phyloP scores from a whole-genome alignment of 768 basidiomycete species.

The Calocera cornea region DNA sequence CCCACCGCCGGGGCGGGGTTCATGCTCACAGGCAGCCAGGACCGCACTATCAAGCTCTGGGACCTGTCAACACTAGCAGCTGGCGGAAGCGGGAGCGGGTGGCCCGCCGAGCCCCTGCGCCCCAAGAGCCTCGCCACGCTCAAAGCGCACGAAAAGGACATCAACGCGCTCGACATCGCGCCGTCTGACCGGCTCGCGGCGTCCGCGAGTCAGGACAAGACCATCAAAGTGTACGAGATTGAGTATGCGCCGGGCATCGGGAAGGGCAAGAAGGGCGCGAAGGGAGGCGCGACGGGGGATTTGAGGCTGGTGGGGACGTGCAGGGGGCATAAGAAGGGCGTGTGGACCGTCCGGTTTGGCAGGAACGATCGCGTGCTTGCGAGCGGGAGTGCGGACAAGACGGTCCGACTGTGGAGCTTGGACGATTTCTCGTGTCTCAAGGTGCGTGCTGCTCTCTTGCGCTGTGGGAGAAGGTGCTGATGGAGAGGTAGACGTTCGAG shows the following conservation, averaged over 20 bases:
- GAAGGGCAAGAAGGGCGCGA: constrained; percentile 18
- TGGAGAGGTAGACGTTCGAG: constrained; percentile 65
- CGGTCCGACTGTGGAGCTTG: constrained; percentile 84
- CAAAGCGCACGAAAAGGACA: constrained; percentile 95
- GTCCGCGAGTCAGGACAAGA: constrained; percentile 91
- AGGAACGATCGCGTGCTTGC: constrained; percentile 71
- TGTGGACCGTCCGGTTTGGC: constrained; percentile 89
- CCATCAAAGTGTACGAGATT: constrained; percentile 79
- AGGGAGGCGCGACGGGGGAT: constrained; percentile 44
- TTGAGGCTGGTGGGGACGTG: constrained; percentile 71
- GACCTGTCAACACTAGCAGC: constrained; percentile 40
- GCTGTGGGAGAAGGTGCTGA: background rate
- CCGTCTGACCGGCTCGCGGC: constrained; percentile 80
- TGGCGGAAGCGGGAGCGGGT: constrained; percentile 8
- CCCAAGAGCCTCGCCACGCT: constrained; percentile 71
- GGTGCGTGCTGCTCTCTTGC: constrained; percentile 20
- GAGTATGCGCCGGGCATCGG: constrained; percentile 29
- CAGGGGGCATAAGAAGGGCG: constrained; percentile 91
- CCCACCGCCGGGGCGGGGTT: constrained; percentile 37
- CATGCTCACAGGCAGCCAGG: constrained; percentile 91
- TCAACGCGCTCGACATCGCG: constrained; percentile 87
- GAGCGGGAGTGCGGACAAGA: constrained; percentile 90
- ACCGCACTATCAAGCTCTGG: constrained; percentile 98
- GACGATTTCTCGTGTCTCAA: constrained; percentile 84
- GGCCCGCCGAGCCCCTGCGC: constrained; percentile 23